phyloP scores from a whole-genome alignment of 2,329 filamentous ascomycete species.

The Calonectria naviculata region DNA sequence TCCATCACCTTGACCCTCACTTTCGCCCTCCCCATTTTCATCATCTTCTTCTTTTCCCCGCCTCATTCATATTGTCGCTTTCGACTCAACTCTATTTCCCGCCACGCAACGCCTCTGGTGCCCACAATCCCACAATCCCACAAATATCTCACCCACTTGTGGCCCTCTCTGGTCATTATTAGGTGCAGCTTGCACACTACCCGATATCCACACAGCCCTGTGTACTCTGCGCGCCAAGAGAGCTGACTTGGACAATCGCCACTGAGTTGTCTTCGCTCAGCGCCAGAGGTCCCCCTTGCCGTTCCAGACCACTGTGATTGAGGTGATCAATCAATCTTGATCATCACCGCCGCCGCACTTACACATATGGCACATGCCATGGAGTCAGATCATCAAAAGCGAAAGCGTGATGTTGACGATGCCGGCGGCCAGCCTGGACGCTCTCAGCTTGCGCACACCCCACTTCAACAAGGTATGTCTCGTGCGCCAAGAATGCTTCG shows the following conservation, averaged over 20 bases:
- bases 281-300: conserved; percentile 7
- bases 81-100: conserved; percentile 9
- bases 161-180: not conserved
- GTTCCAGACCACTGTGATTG: conserved; percentile 16
- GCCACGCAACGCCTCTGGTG: not conserved
- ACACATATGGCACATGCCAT: conserved; percentile 54
- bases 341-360: conserved; percentile 4
- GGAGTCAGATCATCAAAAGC: conserved; percentile 57
- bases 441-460: conserved; percentile 54
- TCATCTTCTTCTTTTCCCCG: conserved; percentile 25
- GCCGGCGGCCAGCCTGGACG: conserved; percentile 49
- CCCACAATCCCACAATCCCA: conserved; percentile 18
- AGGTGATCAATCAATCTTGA: conserved; percentile 5
- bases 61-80: conserved; percentile 32
- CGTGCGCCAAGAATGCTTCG: conserved; percentile 31
- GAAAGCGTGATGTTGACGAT: conserved; percentile 61
- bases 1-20: conserved; percentile 2
- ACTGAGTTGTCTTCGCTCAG: not conserved
- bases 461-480: conserved; percentile 57
- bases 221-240: conserved; percentile 12
- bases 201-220: conserved; percentile 8
- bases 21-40: conserved; percentile 9
- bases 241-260: not conserved
- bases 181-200: conserved; percentile 6
- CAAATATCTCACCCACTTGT: conserved; percentile 25